These are phyloP conservation scores for Metschnikowia arizonensis DNA, from an alignment of 805 yeast species.

Conservation along the genomic window DNA sequence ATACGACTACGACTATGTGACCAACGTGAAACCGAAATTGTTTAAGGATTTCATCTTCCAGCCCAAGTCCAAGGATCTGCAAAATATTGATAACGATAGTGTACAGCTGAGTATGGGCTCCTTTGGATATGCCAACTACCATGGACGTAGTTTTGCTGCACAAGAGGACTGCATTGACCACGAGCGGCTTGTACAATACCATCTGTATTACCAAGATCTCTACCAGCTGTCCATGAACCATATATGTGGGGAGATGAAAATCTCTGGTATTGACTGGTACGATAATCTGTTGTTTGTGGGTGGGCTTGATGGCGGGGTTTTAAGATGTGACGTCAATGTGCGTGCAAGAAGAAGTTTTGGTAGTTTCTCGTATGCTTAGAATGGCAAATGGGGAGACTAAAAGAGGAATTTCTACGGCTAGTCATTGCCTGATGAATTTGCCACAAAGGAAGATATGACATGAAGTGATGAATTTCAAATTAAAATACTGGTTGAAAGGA, in stretches of 20 bases:
- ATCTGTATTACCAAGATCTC: slow-evolving; percentile 22
- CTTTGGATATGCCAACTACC: slow-evolving; percentile 5
- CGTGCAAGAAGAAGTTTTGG: slow-evolving; percentile 62
- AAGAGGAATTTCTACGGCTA: too few species aligned
- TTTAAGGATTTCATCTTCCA: slow-evolving; percentile 34
- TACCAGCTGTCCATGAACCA: slow-evolving; percentile 32
- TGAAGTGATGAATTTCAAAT: too few species aligned
- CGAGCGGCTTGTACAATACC: slow-evolving; percentile 6
- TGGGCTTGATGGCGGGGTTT: slow-evolving; percentile 56
- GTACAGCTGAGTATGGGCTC: slow-evolving; percentile 3
- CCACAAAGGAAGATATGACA: too few species aligned
- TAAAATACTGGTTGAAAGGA: too few species aligned
- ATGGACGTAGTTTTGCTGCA: background rate
- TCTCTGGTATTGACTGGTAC: slow-evolving; percentile 38
- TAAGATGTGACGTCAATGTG: slow-evolving; percentile 65
- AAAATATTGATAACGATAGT: background rate
- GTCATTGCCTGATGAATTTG: too few species aligned
- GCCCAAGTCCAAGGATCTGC: slow-evolving; percentile 20
- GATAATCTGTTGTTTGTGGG: slow-evolving; percentile 35
- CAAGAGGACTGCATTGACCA: slow-evolving; percentile 2
- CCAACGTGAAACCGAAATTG: slow-evolving; percentile 33
- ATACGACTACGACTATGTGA: slow-evolving; percentile 39
- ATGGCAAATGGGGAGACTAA: background rate
- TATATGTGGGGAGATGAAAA: slow-evolving; percentile 42
- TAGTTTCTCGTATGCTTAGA: slow-evolving; percentile 40